Evolutionary conservation across 345 rosid species (phyloP), one percentile per base, ranked within the genome.

Genomic region (Acer negundo): DNA sequence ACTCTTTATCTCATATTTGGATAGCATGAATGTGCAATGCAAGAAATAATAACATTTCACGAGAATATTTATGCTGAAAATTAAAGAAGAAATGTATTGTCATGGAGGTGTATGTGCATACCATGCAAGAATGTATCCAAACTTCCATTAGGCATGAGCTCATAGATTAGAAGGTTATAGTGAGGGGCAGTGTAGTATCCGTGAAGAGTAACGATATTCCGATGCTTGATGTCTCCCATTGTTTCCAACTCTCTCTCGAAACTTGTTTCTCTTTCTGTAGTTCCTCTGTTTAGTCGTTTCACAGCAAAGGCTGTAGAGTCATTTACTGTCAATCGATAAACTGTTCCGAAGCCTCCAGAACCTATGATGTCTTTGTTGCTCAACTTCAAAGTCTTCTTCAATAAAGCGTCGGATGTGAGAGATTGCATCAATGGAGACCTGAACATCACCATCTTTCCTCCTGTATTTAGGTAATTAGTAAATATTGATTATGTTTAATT

Each of bases 61-160:
- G 7, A 56, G 19, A 44, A 24, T 15, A 35, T 16, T 16, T 2
- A 10, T 73, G 67, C 26, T 70, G 12, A 70, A 46, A 70, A 15
- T 23, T 59, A 20, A 23, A 47, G 61, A 49, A 69, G 9, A 53
- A 42, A 68, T 11, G 19, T 4, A 1, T 44, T 4, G 28, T 17
- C 51, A 13, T 22, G 26, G 19, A 44, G 72, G 11, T 65, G 17
- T 13, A 23, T n/a, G 7, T 58, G 10, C 67, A 61, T 87, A 88
- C 97, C 95, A 47, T 89, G 90, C 5, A 93, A 90, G 78, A 74
- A 74, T 42, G 82, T 72, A 75, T 92, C 91, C 62, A 93, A 83
- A 70, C 96, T 90, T 82, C 97, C 97, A 82, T 92, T 92, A 35
- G 94, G 89, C 98, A 93, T 95, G 13, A 92, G 88, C 78, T 95